Percentiles rank a stretch among this genome's conserved stretches.
Conservation (phyloP, 805 yeast genomes). For the Clavispora asparagi region DNA sequence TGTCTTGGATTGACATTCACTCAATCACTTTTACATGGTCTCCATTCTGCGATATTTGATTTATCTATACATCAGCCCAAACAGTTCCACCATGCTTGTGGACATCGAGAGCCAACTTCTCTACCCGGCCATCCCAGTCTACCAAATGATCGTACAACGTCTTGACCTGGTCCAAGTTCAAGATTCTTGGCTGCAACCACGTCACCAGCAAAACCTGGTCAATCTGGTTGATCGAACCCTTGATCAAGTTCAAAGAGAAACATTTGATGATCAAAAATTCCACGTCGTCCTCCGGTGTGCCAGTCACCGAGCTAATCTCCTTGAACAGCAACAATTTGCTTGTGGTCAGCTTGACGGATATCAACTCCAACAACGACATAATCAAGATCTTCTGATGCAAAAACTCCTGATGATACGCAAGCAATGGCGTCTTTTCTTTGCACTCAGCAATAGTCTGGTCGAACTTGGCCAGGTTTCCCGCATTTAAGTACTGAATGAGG, state of each 20-base stretch:
- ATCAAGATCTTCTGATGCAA: constrained; percentile 87
- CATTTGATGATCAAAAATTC: constrained; percentile 92
- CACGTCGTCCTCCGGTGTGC: constrained; percentile 66
- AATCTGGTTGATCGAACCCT: constrained; percentile 90
- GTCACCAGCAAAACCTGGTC: constrained; percentile 70
- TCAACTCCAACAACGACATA: constrained; percentile 84
- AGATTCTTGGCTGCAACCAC: constrained; percentile 96
- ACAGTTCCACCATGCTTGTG: constrained; percentile 35
- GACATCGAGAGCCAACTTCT: constrained; percentile 44
- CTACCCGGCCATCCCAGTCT: constrained; percentile 76
- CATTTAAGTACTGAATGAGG: constrained; percentile 63
- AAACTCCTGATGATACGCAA: constrained; percentile 56
- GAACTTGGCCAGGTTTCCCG: constrained; percentile 71
- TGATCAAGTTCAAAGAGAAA: constrained; percentile 72
- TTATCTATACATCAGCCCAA: constrained; percentile 29
- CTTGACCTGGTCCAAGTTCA: constrained; percentile 74
- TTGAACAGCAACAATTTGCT: constrained; percentile 68
- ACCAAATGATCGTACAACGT: constrained; percentile 68
- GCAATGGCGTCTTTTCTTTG: constrained; percentile 43
- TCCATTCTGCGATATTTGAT: neutral
- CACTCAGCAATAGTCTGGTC: constrained; percentile 43
- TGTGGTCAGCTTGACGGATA: constrained; percentile 70
- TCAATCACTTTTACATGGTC: no score
- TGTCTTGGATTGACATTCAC: no score
- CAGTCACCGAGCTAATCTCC: constrained; percentile 64